phyloP scores from a whole-genome alignment of 257 asterid species.

The Marsdenia floribunda region DNA sequence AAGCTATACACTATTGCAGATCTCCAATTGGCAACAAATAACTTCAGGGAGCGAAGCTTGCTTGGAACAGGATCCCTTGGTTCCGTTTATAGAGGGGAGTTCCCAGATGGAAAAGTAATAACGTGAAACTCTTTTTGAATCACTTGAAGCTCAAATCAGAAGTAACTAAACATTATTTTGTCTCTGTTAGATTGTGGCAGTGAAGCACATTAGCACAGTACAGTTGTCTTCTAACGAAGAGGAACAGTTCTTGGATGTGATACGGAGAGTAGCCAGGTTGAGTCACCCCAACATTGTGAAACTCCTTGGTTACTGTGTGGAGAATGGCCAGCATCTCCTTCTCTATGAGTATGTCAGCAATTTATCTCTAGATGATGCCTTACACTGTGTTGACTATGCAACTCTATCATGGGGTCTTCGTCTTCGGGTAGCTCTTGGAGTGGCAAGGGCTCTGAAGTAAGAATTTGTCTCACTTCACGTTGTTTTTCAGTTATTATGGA shows the following conservation, averaged over 20 bases:
- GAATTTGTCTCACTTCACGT: constrained; percentile 13
- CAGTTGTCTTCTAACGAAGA: constrained; percentile 68
- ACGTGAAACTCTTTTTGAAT: constrained; percentile 1
- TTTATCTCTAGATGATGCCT: constrained; percentile 62
- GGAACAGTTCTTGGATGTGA: constrained; percentile 69
- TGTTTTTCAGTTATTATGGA: background rate
- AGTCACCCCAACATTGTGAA: constrained; percentile 82
- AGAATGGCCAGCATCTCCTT: constrained; percentile 67
- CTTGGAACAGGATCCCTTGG: constrained; percentile 94
- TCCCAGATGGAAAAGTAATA: constrained; percentile 75
- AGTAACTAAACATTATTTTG: background rate
- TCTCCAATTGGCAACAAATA: constrained; percentile 77
- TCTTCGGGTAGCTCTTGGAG: constrained; percentile 63
- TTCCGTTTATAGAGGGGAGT: constrained; percentile 73
- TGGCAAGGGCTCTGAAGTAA: constrained; percentile 76
- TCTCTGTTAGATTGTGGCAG: constrained; percentile 57
- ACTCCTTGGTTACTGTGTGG: constrained; percentile 79
- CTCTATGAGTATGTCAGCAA: constrained; percentile 66
- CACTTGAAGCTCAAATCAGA: background rate
- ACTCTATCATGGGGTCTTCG: constrained; percentile 69
- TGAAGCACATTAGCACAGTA: constrained; percentile 63
- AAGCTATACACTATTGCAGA: constrained; percentile 60
- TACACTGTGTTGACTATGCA: constrained; percentile 44
- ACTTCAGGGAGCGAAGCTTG: constrained; percentile 57
- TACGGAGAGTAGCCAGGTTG: constrained; percentile 53